A percentile compares a stretch with the other conserved stretches of the same genome.
Conservation (phyloP, 2,329 filamentous ascomycete species). For the Graphilbum sp. region DNA sequence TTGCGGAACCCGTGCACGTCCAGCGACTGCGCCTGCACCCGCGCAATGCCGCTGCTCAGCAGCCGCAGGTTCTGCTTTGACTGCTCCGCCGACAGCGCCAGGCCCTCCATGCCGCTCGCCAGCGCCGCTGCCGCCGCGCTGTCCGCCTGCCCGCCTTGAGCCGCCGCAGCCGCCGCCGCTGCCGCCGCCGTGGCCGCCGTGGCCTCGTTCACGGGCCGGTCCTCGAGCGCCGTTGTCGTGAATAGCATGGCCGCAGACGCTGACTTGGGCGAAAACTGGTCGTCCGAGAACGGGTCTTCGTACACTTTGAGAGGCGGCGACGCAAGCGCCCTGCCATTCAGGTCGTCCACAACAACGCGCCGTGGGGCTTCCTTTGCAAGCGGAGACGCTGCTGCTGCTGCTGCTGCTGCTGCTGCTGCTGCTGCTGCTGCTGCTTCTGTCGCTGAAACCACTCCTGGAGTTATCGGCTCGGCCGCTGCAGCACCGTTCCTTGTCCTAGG, state of each 20-base stretch:
- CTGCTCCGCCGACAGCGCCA: constrained; percentile 30
- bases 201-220: constrained; percentile 44
- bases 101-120: not conserved
- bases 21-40: constrained; percentile 54
- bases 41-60: constrained; percentile 57
- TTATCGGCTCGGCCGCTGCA: not conserved
- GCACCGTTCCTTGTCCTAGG: not conserved
- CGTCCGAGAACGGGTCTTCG: constrained; percentile 42
- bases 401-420: not conserved
- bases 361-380: constrained; percentile 16
- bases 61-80: constrained; percentile 42
- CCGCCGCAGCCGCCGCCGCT: not conserved
- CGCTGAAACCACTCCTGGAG: not conserved
- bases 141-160: not conserved
- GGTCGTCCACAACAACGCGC: constrained; percentile 1
- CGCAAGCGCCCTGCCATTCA: constrained; percentile 10
- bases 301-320: constrained; percentile 36
- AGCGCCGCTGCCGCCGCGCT: constrained; percentile 7
- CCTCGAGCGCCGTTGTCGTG: constrained; percentile 35
- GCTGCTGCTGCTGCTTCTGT: not conserved
- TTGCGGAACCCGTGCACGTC: constrained; percentile 71
- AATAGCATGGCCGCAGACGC: constrained; percentile 21
- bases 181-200: constrained; percentile 11
- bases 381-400: constrained; percentile 2
- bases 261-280: constrained; percentile 29